phyloP scores from a whole-genome alignment of 2,329 filamentous ascomycete genomes.

The Hymenoscyphus repandus region DNA sequence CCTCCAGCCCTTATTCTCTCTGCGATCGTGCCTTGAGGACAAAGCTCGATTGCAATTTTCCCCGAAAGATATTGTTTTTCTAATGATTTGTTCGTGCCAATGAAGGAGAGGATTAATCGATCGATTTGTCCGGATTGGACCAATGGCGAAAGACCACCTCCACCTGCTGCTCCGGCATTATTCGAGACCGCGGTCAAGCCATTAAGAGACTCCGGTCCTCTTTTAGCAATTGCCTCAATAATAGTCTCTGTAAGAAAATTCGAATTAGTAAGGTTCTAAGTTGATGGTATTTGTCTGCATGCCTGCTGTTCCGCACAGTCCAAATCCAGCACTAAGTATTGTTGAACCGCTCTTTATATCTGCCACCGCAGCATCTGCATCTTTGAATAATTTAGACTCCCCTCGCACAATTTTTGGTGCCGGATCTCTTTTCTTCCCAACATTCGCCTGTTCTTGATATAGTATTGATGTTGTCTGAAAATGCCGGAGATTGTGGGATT shows the following conservation, averaged over 20 bases:
- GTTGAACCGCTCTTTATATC: slow-evolving; percentile 53
- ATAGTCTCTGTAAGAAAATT: slow-evolving; percentile 51
- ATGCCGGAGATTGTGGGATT: slow-evolving; percentile 7
- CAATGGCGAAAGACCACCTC: slow-evolving; percentile 63
- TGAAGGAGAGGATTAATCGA: slow-evolving; percentile 68
- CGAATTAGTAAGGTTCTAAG: slow-evolving; percentile 1
- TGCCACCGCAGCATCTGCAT: slow-evolving; percentile 25
- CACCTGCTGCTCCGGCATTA: slow-evolving; percentile 68
- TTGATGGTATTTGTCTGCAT: slow-evolving; percentile 21
- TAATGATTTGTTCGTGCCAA: slow-evolving; percentile 72
- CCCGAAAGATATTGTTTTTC: slow-evolving; percentile 71
- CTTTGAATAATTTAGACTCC: slow-evolving; percentile 23
- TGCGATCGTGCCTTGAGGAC: slow-evolving; percentile 69
- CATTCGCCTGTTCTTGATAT: slow-evolving; percentile 21
- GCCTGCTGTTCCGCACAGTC: slow-evolving; percentile 73
- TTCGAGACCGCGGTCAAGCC: slow-evolving; percentile 73
- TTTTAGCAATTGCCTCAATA: slow-evolving; percentile 59
- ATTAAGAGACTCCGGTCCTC: slow-evolving; percentile 49
- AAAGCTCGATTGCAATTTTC: slow-evolving; percentile 70
- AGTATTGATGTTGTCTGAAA: slow-evolving; percentile 15
- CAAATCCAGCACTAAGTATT: slow-evolving; percentile 73
- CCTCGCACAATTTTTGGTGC: slow-evolving; percentile 22
- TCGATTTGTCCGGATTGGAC: slow-evolving; percentile 65
- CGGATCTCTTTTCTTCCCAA: slow-evolving; percentile 18
- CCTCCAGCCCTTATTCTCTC: slow-evolving; percentile 69